Conservation (phyloP, 352 stramenopile genomes). For the Phytophthora cryptogea region DNA sequence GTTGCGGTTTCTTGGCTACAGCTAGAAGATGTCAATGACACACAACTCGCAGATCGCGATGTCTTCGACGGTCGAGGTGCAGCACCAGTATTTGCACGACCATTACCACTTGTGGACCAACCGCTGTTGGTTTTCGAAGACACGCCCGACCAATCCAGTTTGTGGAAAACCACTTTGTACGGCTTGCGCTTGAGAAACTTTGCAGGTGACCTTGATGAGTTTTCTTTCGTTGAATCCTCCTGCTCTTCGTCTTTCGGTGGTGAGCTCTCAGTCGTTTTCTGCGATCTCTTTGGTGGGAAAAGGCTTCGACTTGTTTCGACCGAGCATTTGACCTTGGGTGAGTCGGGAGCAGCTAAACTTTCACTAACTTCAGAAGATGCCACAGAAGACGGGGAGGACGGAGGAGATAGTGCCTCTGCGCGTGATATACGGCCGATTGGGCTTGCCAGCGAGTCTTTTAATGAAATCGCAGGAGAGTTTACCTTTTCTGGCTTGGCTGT, state of each 20-base stretch:
- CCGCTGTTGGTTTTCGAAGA: constrained; percentile 64
- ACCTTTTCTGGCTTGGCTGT: neutral
- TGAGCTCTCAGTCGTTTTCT: constrained; percentile 5
- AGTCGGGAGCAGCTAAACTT: neutral
- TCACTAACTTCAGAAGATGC: constrained; percentile 38
- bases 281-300: constrained; percentile 18
- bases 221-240: constrained; percentile 3
- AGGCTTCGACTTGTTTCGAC: constrained; percentile 12
- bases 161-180: constrained; percentile 69
- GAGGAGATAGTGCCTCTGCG: constrained; percentile 55
- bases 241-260: constrained; percentile 7
- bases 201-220: constrained; percentile 6
- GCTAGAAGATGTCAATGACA: neutral
- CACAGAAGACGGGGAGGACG: constrained; percentile 57
- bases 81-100: constrained; percentile 2
- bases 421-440: constrained; percentile 32
- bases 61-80: constrained; percentile 1
- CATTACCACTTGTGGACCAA: constrained; percentile 22
- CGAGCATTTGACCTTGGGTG: neutral
- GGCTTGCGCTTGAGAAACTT: constrained; percentile 72
- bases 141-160: constrained; percentile 64
- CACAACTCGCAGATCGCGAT: neutral
- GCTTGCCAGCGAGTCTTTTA: constrained; percentile 17
- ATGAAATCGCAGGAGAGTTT: constrained; percentile 10
- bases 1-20: neutral